Evolutionary conservation across 1,139 yeast genomes (phyloP).

Genomic region (Wickerhamomyces sp.): DNA sequence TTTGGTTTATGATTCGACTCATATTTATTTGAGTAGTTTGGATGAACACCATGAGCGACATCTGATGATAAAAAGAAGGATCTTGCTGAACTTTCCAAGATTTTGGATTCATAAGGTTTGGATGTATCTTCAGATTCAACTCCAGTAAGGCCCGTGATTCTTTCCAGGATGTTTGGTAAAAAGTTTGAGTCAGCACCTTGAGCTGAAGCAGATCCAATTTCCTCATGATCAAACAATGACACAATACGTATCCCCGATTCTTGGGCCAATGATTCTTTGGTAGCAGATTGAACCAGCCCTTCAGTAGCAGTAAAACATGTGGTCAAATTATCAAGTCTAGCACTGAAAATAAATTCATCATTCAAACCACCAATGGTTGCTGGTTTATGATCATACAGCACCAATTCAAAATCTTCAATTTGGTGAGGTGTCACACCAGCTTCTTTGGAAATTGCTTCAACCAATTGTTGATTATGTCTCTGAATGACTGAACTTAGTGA

Average conservation of each 20-base stretch:
- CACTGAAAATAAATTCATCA: conserved; percentile 87
- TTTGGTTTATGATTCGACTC: conserved; percentile 77
- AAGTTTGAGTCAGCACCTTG: conserved; percentile 96
- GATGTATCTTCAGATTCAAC: conserved; percentile 28
- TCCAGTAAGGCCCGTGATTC: conserved; percentile 51
- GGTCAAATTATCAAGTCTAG: conserved; percentile 88
- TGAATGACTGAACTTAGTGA: conserved; percentile 61
- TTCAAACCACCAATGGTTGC: conserved; percentile 83
- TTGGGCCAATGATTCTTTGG: conserved; percentile 31
- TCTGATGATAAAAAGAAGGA: conserved; percentile 91
- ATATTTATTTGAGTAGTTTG: conserved; percentile 74
- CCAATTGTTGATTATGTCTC: conserved; percentile 71
- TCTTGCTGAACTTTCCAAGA: conserved; percentile 66
- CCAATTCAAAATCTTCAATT: conserved; percentile 86
- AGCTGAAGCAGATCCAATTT: conserved; percentile 87
- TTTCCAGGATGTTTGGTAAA: conserved; percentile 68
- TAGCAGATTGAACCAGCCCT: conserved; percentile 58
- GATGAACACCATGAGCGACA: conserved; percentile 97
- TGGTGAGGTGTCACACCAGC: conserved; percentile 41
- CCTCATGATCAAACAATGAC: conserved; percentile 91
- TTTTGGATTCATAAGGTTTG: conserved; percentile 28
- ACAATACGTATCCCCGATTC: conserved; percentile 64
- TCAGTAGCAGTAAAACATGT: conserved; percentile 77
- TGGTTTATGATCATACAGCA: conserved; percentile 81
- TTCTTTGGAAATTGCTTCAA: conserved; percentile 66